Evolutionary conservation across 2,329 filamentous ascomycete genomes (phyloP).

Genomic region (Trichophyton simii): DNA sequence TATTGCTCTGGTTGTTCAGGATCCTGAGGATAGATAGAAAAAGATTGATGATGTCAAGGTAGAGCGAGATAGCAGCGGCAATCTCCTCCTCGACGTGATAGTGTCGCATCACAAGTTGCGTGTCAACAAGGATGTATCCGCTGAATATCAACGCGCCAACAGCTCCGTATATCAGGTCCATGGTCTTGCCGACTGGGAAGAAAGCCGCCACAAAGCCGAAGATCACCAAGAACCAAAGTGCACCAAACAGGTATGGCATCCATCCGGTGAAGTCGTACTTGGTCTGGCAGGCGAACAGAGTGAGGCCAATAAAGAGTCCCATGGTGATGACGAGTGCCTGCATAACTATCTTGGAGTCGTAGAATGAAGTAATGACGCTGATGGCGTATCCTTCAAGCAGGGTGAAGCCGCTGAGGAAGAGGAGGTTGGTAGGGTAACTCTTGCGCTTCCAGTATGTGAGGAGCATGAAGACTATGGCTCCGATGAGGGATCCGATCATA

Average conservation of each 20-base stretch:
- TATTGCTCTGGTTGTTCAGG: slow-evolving; percentile 88
- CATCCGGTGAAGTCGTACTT: slow-evolving; percentile 97
- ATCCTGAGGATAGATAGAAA: slow-evolving; percentile 94
- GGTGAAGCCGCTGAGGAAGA: slow-evolving; percentile 86
- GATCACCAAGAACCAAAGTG: slow-evolving; percentile 76
- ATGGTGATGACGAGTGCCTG: slow-evolving; percentile 78
- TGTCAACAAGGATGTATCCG: slow-evolving; percentile 90
- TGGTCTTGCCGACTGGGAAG: slow-evolving; percentile 68
- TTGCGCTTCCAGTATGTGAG: slow-evolving; percentile 93
- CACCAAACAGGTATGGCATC: slow-evolving; percentile 90
- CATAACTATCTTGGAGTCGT: slow-evolving; percentile 69
- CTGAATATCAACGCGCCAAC: slow-evolving; percentile 79
- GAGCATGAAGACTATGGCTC: slow-evolving; percentile 70
- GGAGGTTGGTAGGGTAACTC: slow-evolving; percentile 84
- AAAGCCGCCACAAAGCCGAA: slow-evolving; percentile 90
- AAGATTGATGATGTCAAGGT: slow-evolving; percentile 91
- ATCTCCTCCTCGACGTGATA: slow-evolving; percentile 98
- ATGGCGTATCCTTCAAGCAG: slow-evolving; percentile 86
- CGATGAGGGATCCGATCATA: slow-evolving; percentile 77
- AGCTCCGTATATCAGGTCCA: slow-evolving; percentile 75
- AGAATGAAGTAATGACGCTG: slow-evolving; percentile 85
- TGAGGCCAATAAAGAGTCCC: slow-evolving; percentile 51
- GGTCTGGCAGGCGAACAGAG: slow-evolving; percentile 84
- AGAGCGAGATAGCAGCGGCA: slow-evolving; percentile 84
- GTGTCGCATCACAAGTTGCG: slow-evolving; percentile 86